Percentiles rank a stretch among this genome's conserved stretches.
Conservation (phyloP, 176 grass and related monocot genomes). For the Rhynchospora pubera region DNA sequence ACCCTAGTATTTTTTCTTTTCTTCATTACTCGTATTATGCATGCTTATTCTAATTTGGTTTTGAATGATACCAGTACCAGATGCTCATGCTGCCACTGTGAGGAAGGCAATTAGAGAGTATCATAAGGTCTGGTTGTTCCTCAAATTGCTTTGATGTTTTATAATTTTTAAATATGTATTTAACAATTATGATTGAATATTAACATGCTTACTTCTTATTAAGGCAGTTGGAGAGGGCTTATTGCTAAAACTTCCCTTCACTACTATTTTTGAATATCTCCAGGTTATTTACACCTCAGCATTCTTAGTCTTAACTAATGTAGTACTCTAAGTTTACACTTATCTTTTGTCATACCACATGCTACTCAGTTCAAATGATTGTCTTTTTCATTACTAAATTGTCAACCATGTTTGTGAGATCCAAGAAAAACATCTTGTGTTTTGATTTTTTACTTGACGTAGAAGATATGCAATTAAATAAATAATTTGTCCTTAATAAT, state of each 20-base stretch:
- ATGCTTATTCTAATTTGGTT: background rate
- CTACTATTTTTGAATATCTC: constrained; percentile 97
- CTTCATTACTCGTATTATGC: background rate
- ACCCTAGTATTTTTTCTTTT: background rate
- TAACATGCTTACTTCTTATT: background rate
- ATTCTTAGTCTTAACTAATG: background rate
- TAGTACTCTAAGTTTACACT: background rate
- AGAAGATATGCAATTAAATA: background rate
- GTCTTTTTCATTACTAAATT: background rate
- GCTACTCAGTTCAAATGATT: background rate
- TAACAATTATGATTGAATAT: constrained; percentile 15
- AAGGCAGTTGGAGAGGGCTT: constrained; percentile 64
- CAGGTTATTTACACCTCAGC: constrained; percentile 44
- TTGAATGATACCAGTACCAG: constrained; percentile 33
- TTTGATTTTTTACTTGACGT: background rate
- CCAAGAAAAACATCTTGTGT: background rate
- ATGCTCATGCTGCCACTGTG: constrained; percentile 32
- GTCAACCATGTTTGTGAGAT: background rate
- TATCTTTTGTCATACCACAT: background rate
- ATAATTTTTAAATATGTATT: background rate
- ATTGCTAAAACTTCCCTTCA: constrained; percentile 90
- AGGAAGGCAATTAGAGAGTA: constrained; percentile 69
- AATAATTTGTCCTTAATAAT: constrained; percentile 8
- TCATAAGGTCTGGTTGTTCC: constrained; percentile 27
- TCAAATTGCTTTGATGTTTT: background rate